Conservation (phyloP, 768 basidiomycete genomes). For the Rhodotorula sphaerocarpa region DNA sequence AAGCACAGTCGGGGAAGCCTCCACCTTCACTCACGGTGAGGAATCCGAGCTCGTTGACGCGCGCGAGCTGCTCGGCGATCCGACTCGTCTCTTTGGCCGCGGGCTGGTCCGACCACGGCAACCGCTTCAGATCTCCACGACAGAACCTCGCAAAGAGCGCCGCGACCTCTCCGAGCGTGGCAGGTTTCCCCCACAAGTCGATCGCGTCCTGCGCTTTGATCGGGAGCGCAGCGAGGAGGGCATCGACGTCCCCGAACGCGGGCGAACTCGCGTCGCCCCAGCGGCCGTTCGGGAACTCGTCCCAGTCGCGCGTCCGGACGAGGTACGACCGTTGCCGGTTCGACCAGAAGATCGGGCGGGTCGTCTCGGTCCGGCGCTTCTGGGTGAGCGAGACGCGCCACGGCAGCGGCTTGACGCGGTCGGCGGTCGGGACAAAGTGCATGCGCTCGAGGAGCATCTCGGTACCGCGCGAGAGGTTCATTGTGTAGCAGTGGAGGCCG, state of each 20-base stretch:
- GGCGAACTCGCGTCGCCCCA: constrained; percentile 66
- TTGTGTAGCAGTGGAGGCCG: constrained; percentile 91
- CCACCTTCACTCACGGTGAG: constrained; percentile 63
- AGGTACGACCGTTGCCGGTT: constrained; percentile 92
- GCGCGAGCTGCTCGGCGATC: constrained; percentile 63
- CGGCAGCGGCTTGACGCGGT: constrained; percentile 87
- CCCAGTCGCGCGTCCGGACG: constrained; percentile 96
- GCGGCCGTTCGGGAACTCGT: constrained; percentile 91
- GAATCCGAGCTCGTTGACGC: constrained; percentile 85
- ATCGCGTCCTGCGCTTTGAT: constrained; percentile 50
- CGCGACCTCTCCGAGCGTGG: constrained; percentile 59
- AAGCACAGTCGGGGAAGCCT: too few species aligned
- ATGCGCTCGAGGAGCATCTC: constrained; percentile 91
- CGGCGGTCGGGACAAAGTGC: constrained; percentile 73
- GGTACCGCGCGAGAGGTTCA: constrained; percentile 93
- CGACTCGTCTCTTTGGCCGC: constrained; percentile 63
- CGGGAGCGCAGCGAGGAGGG: constrained; percentile 46
- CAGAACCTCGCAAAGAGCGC: constrained; percentile 71
- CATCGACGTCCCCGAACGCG: constrained; percentile 78
- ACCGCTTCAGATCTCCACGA: constrained; percentile 57
- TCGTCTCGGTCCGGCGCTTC: constrained; percentile 77
- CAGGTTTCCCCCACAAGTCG: constrained; percentile 69
- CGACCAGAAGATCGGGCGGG: constrained; percentile 98
- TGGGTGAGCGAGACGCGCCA: constrained; percentile 98
- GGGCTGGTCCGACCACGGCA: constrained; percentile 79